phyloP scores from a whole-genome alignment of 2,329 filamentous ascomycete genomes.

The Claviceps sp. region DNA sequence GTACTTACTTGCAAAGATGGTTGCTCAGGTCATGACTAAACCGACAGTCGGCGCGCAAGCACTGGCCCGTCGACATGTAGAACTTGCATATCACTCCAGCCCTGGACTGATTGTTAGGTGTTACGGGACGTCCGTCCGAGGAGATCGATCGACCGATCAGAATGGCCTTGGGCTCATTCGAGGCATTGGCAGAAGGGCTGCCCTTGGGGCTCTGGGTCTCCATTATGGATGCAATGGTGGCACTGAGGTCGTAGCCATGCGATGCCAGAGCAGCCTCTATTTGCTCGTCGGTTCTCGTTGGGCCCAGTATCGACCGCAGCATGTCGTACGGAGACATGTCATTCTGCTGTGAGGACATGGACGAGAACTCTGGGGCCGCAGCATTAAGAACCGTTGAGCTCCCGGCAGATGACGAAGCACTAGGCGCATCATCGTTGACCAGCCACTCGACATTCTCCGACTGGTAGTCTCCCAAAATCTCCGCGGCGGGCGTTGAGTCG shows the following conservation, averaged over 20 bases:
- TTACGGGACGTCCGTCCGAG: conserved; percentile 59
- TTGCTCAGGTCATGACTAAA: conserved; percentile 95
- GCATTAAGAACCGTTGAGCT: conserved; percentile 61
- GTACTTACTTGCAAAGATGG: conserved; percentile 90
- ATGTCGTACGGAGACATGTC: conserved; percentile 99
- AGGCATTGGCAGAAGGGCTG: conserved; percentile 19
- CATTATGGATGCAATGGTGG: conserved; percentile 82
- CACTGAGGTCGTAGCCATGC: conserved; percentile 86
- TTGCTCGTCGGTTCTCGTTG: conserved; percentile 81
- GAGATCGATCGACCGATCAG: conserved; percentile 85
- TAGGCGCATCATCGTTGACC: conserved; percentile 75
- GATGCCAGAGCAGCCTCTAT: conserved; percentile 81
- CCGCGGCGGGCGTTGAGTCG: conserved; percentile 65
- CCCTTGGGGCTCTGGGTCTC: conserved; percentile 44
- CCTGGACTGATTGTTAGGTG: conserved; percentile 63
- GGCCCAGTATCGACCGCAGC: conserved; percentile 84
- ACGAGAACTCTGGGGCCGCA: conserved; percentile 65
- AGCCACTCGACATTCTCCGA: conserved; percentile 96
- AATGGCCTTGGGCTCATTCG: conserved; percentile 49
- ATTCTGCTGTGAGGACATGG: conserved; percentile 47
- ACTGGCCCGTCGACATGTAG: conserved; percentile 89
- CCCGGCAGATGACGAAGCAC: conserved; percentile 60
- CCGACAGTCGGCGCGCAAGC: conserved; percentile 85
- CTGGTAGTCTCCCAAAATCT: conserved; percentile 83
- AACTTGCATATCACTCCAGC: conserved; percentile 93